A percentile compares a stretch with the other conserved stretches of the same genome.
Evolutionary conservation across 2,329 filamentous ascomycete genomes (phyloP).

Genomic region (Xylariaceae sp.): DNA sequence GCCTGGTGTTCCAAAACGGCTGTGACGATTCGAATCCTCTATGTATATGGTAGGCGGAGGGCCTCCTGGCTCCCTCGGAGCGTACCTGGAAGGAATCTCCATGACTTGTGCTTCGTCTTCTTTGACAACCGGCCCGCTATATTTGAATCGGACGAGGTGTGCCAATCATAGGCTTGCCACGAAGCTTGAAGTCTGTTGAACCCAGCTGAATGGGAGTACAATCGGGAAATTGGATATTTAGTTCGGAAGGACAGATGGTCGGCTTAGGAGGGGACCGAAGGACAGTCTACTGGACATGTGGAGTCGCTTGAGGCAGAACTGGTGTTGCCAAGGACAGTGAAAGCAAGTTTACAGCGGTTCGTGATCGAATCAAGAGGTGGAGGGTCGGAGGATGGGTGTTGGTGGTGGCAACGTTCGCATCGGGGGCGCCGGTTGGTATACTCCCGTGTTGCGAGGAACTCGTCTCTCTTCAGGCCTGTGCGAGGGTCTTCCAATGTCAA

Average conservation of each 20-base stretch:
- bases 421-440: background rate
- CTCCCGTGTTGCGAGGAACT: background rate
- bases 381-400: slow-evolving; percentile 12
- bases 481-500: background rate
- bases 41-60: slow-evolving; percentile 28
- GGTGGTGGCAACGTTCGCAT: slow-evolving; percentile 16
- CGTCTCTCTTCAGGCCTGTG: background rate
- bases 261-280: background rate
- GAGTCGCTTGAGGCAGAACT: background rate
- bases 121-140: slow-evolving; percentile 6
- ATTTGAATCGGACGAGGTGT: slow-evolving; percentile 9
- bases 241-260: background rate
- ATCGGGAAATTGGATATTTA: background rate
- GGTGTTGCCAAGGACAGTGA: slow-evolving; percentile 1
- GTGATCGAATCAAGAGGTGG: slow-evolving; percentile 1
- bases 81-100: slow-evolving; percentile 26
- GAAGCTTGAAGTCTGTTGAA: slow-evolving; percentile 2
- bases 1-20: slow-evolving; percentile 19
- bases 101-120: slow-evolving; percentile 13
- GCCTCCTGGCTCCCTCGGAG: slow-evolving; percentile 26
- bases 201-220: slow-evolving; percentile 4
- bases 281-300: background rate
- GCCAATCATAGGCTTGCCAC: slow-evolving; percentile 19
- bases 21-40: slow-evolving; percentile 20
- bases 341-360: slow-evolving; percentile 1